Base-by-base conservation (phyloP, 495 filamentous ascomycete species). In the Umbilicaria muhlenbergii region DNA sequence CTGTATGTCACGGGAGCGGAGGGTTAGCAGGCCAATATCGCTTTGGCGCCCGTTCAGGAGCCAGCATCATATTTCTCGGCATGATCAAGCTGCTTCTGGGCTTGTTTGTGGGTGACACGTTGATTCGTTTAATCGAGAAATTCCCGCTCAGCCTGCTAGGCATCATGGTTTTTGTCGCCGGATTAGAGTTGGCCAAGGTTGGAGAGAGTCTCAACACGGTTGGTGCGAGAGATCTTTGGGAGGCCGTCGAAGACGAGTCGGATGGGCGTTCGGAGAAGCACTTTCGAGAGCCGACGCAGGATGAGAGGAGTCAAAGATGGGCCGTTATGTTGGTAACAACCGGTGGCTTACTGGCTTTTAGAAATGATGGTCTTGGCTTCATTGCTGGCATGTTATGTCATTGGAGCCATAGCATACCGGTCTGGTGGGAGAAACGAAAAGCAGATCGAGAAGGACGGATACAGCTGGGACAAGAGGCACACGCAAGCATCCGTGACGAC, bases 1-100 rank as follows among this genome's bases (percentile, higher is more conserved):
- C 89, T 5, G 81, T 93, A 2, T 96, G 89, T 52, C 89, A 95
- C 55, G 89, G 89, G 15, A 85, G 85, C 11, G 89, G 89, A 2
- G 89, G 89, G 0, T 65, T 95, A 0, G 89, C 89, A 2, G 89
- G 78, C 1, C 88, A 94, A 56, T 82, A 83, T 52, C 75, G 84
- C 3, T 96, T 94, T 49, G 89, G 89, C 2, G 87, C 88, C 5
- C 77, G 88, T 11, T 91, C 83, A 31, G 89, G 89, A 1, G 73
- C 83, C 0, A 83, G 80, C 50, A 71, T 94, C 34, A 75, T 94
- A 36, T 56, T 93, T 37, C 70, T 95, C 1, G 89, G 89, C 0
- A 16, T 73, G 0, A 61, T 83, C 33, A 96, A 95, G 57, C 60
- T 94, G 7, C 7, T 78, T 3, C 64, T 94, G 5, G 88, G 89